Percentiles rank a stretch among this genome's conserved stretches.
phyloP scores from a whole-genome alignment of 495 filamentous ascomycete genomes.

The Choiromyces venosus region DNA sequence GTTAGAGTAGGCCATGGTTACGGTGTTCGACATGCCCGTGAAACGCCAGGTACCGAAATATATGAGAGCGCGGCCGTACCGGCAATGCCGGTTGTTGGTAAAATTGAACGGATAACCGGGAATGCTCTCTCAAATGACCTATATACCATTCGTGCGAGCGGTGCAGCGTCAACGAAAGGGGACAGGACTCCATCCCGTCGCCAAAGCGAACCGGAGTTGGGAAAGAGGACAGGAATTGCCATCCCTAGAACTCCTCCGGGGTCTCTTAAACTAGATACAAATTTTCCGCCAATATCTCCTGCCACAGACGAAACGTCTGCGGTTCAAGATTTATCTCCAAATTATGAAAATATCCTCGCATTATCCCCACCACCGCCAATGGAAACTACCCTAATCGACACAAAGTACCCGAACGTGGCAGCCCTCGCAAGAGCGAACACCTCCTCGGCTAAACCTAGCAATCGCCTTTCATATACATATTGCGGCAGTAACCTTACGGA shows the following conservation, averaged over 20 bases:
- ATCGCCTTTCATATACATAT: constrained; percentile 25
- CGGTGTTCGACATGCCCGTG: neutral
- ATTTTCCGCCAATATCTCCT: constrained; percentile 29
- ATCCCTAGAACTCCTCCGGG: neutral
- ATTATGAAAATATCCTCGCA: constrained; percentile 13
- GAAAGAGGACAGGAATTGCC: constrained; percentile 5
- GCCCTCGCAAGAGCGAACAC: constrained; percentile 13
- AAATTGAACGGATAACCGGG: constrained; percentile 40
- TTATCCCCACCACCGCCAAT: constrained; percentile 16
- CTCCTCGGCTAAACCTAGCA: constrained; percentile 12
- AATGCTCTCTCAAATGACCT: constrained; percentile 35
- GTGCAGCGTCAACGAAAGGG: constrained; percentile 19
- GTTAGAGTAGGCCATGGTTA: constrained; percentile 19
- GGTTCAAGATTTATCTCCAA: constrained; percentile 14
- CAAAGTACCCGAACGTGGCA: constrained; percentile 21
- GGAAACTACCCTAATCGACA: constrained; percentile 15
- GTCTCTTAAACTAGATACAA: constrained; percentile 13
- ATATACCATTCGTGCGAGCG: constrained; percentile 27
- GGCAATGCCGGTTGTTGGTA: constrained; percentile 20
- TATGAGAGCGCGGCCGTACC: neutral
- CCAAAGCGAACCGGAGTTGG: constrained; percentile 11
- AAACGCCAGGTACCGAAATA: neutral
- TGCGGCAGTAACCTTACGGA: constrained; percentile 16
- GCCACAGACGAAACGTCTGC: constrained; percentile 14
- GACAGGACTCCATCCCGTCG: constrained; percentile 5